phyloP scores from a whole-genome alignment of 2,329 filamentous ascomycete genomes.

The Neonectria sp. region DNA sequence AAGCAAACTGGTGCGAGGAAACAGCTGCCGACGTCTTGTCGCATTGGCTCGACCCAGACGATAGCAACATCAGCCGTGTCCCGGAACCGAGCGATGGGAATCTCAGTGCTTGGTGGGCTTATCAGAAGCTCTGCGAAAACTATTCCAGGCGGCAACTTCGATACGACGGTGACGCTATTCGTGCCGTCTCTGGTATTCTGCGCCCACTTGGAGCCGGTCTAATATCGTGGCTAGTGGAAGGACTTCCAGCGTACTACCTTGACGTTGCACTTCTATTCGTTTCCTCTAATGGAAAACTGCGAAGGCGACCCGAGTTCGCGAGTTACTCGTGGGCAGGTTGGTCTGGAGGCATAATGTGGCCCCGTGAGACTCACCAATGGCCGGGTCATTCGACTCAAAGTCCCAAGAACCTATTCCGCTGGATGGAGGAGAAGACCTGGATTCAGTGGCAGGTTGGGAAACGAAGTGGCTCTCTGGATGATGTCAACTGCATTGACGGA shows the following conservation, averaged over 20 bases:
- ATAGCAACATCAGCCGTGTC: neutral
- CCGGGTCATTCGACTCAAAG: neutral
- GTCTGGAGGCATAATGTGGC: constrained; percentile 22
- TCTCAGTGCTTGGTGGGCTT: constrained; percentile 2
- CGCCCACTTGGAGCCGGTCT: constrained; percentile 14
- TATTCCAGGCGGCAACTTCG: constrained; percentile 27
- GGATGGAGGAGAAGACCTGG: constrained; percentile 18
- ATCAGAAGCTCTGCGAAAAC: constrained; percentile 27
- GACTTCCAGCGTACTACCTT: constrained; percentile 11
- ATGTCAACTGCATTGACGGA: neutral
- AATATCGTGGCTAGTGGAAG: constrained; percentile 4
- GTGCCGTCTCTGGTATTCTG: constrained; percentile 25
- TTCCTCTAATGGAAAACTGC: neutral
- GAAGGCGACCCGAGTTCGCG: constrained; percentile 26
- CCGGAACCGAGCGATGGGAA: neutral
- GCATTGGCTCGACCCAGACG: constrained; percentile 14
- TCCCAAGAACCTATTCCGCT: constrained; percentile 13
- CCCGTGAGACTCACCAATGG: constrained; percentile 13
- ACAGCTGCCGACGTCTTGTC: constrained; percentile 17
- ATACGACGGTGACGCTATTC: constrained; percentile 26
- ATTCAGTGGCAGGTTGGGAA: constrained; percentile 21
- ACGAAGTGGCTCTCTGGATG: neutral
- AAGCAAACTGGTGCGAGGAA: constrained; percentile 33
- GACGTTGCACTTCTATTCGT: constrained; percentile 15
- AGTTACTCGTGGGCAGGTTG: constrained; percentile 40